Evolutionary conservation across 371 early-diverging fungal species (phyloP).

Genomic region (Saksenaea vasiformis): DNA sequence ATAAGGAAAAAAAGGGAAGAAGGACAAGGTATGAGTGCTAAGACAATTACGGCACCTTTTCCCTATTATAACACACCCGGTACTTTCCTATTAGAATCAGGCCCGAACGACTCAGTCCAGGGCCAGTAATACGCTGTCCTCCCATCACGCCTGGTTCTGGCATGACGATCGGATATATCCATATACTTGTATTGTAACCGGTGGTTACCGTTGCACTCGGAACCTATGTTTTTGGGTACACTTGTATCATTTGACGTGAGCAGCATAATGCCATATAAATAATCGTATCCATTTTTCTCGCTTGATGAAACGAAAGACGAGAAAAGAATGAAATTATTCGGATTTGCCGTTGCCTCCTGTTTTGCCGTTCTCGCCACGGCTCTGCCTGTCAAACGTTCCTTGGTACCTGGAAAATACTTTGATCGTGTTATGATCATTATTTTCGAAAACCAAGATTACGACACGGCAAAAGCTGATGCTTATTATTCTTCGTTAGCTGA

Average conservation of each 20-base stretch:
- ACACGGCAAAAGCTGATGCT: slow-evolving; percentile 35
- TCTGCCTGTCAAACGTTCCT: neutral
- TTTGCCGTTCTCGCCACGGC: neutral
- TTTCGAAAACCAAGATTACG: slow-evolving; percentile 54
- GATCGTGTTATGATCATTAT: slow-evolving; percentile 51
- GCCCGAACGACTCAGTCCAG: neutral
- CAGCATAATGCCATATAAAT: neutral
- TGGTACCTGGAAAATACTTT: slow-evolving; percentile 37
- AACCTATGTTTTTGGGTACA: neutral
- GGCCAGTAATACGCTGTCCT: neutral
- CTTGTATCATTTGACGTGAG: neutral
- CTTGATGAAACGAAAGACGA: neutral
- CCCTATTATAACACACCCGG: neutral
- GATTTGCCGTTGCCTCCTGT: neutral
- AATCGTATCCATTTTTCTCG: neutral
- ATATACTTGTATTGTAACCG: neutral
- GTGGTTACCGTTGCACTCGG: neutral
- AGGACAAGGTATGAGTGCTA: neutral
- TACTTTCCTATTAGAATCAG: slow-evolving; percentile 3
- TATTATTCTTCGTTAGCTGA: slow-evolving; percentile 29
- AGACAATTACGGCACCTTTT: slow-evolving; percentile 5
- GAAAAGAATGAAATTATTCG: neutral
- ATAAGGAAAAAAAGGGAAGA: neutral
- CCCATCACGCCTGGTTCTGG: neutral
- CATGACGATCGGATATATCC: neutral